Evolutionary conservation across 208 protist genomes (phyloP), one percentile per base, ranked within the genome.

Genomic region (Wallacemonas rigidus): DNA sequence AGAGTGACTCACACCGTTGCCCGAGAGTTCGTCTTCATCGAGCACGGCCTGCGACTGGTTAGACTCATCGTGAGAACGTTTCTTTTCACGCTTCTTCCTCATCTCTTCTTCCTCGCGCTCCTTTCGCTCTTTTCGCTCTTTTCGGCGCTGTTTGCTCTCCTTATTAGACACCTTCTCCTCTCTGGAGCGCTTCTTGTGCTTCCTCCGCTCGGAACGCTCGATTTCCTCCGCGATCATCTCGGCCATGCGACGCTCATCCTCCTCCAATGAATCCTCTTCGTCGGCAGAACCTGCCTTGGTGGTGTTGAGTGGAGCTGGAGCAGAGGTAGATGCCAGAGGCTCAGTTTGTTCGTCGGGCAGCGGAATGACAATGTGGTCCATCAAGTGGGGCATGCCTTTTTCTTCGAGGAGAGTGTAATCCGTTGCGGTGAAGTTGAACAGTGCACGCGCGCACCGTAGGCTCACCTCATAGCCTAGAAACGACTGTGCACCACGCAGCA

Each of bases 381-480:
- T 80, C 63, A 90, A 63, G 48, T 91, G 78, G 8, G 80, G 85
- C 73, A 89, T 79, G n/a, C 81, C 83, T 41, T 88, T 92, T 50
- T 96, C 90, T 57, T 96, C 89, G 48, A 96, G 60, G 62, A 95
- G 82, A 55, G 60, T 71, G 76, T 96, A 96, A 57, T 95, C 89
- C 8, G 81, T 85, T 7, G 85, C 75, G 79, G 65, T 76, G 68
- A 90, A 86, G 72, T 71, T 82, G 80, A 96, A 96, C 38, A 96
- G 80, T 5, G 92, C 82, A 14, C 92, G 88, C 17, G 82, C 73
- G 76, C 92, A 96, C 12, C 92, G 88, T n/a, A 96, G 72, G 7
- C 85, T 69, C 39, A 96, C 89, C 54, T 96, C 89, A 62, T 93
- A 95, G 26, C 92, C 91, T 26, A 93, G 67, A 76, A 85, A 89